phyloP scores from a whole-genome alignment of 1,139 yeast genomes.

The Yamadazyma atmosphaerica region DNA sequence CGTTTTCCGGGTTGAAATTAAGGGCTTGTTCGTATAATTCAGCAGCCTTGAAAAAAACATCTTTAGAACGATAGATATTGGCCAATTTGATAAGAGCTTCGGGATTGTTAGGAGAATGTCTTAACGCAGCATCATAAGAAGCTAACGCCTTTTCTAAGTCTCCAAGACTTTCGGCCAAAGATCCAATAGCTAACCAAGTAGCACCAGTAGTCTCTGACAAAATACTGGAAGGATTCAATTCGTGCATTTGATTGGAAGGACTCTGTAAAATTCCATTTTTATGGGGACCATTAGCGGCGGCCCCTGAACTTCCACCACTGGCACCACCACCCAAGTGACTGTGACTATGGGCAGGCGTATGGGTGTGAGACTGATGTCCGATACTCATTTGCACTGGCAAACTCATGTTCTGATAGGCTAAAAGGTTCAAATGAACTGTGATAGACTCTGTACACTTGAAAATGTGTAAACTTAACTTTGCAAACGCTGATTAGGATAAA shows the following conservation, averaged over 20 bases:
- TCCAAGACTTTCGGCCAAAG: conserved; percentile 86
- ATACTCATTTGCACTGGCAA: conserved; percentile 10
- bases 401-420: conserved; percentile 6
- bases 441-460: no score
- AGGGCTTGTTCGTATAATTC: conserved; percentile 89
- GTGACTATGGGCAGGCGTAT: conserved; percentile 1
- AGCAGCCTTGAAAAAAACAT: conserved; percentile 90
- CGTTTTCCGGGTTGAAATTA: conserved; percentile 79
- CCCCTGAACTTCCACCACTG: no score
- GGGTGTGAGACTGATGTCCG: conserved; percentile 6
- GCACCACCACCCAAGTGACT: conserved; percentile 1
- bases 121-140: conserved; percentile 87
- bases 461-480: no score
- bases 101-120: conserved; percentile 83
- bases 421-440: no score
- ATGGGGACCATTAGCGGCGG: no score
- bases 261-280: conserved; percentile 5
- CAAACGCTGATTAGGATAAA: no score
- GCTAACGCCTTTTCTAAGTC: conserved; percentile 87
- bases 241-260: conserved; percentile 8
- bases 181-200: conserved; percentile 91
- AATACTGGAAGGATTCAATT: conserved; percentile 17
- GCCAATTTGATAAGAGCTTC: conserved; percentile 86
- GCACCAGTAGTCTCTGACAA: conserved; percentile 76
- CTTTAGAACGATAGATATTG: conserved; percentile 82